Conservation (phyloP, 306 rosid genomes). For the Geum urbanum region DNA sequence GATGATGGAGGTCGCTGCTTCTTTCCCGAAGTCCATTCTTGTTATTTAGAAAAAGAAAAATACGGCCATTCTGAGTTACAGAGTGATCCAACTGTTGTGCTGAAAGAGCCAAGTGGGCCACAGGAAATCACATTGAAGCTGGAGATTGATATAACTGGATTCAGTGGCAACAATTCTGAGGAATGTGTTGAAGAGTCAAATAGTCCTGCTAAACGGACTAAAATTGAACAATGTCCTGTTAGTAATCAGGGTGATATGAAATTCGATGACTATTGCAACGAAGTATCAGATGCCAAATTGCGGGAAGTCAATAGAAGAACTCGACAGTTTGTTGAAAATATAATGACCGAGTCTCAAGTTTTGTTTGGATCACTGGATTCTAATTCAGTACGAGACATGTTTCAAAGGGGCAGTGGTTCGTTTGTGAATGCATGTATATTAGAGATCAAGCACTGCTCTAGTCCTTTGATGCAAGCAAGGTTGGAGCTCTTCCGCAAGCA, state of each 20-base stretch:
- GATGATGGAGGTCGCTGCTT: constrained; percentile 32
- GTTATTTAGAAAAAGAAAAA: constrained; percentile 7
- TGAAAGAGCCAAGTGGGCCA: constrained; percentile 12
- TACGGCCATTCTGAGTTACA: constrained; percentile 15
- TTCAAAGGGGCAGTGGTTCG: constrained; percentile 11
- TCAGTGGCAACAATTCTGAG: constrained; percentile 15
- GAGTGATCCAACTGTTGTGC: constrained; percentile 16
- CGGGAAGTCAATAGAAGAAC: constrained; percentile 2
- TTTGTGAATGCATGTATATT: constrained; percentile 6
- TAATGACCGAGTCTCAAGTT: constrained; percentile 6
- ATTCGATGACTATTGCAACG: constrained; percentile 4
- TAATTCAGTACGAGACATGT: constrained; percentile 16
- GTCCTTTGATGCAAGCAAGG: constrained; percentile 16
- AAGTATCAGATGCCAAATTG: constrained; percentile 6
- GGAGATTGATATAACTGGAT: constrained; percentile 27
- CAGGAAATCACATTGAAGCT: constrained; percentile 27
- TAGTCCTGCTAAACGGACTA: constrained; percentile 5
- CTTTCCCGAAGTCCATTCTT: constrained; percentile 25
- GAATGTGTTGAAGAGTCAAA: constrained; percentile 25
- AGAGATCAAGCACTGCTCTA: constrained; percentile 22
- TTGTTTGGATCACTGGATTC: constrained; percentile 12
- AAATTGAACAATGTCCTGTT: constrained; percentile 5
- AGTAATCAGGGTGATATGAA: not conserved
- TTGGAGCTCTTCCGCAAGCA: constrained; percentile 28
- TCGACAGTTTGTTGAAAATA: constrained; percentile 1